These are phyloP conservation scores for Colletotrichum echinochloae DNA, from an alignment of 2,329 filamentous ascomycete species.

Conservation along the genomic window DNA sequence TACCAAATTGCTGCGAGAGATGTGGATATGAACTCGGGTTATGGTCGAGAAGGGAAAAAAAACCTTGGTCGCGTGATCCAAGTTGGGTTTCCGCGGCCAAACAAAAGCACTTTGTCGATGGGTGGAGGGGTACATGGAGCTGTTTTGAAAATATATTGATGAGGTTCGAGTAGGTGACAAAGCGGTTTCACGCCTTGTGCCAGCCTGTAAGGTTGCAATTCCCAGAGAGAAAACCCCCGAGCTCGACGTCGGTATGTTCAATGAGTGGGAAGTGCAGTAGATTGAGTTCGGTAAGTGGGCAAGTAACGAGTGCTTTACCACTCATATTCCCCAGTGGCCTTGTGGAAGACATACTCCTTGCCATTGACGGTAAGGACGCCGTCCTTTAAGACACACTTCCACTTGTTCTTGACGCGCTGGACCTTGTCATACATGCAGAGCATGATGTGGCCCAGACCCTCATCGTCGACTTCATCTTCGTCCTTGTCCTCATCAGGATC, in stretches of 20 bases:
- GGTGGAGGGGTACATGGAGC: neutral
- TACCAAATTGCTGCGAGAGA: neutral
- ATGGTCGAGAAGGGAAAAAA: neutral
- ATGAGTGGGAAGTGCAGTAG: neutral
- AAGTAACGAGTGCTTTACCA: slow-evolving; percentile 70
- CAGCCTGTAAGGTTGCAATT: slow-evolving; percentile 10
- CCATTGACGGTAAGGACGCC: slow-evolving; percentile 93
- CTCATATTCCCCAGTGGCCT: slow-evolving; percentile 96
- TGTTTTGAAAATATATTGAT: neutral
- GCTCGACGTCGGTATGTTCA: neutral
- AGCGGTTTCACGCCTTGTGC: neutral
- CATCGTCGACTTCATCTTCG: slow-evolving; percentile 89
- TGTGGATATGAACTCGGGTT: neutral
- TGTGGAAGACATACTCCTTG: slow-evolving; percentile 98
- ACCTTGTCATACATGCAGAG: slow-evolving; percentile 99
- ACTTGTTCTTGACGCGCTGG: slow-evolving; percentile 98
- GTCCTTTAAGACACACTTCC: slow-evolving; percentile 99
- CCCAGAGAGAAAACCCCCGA: neutral
- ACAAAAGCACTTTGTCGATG: neutral
- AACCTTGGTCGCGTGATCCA: slow-evolving; percentile 7
- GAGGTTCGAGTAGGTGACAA: neutral
- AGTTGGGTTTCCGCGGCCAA: slow-evolving; percentile 1
- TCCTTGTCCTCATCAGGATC: slow-evolving; percentile 89
- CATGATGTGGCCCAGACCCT: slow-evolving; percentile 89
- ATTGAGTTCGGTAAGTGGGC: neutral